Conservation (phyloP, 345 rosid genomes). For the Balakata baccata region DNA sequence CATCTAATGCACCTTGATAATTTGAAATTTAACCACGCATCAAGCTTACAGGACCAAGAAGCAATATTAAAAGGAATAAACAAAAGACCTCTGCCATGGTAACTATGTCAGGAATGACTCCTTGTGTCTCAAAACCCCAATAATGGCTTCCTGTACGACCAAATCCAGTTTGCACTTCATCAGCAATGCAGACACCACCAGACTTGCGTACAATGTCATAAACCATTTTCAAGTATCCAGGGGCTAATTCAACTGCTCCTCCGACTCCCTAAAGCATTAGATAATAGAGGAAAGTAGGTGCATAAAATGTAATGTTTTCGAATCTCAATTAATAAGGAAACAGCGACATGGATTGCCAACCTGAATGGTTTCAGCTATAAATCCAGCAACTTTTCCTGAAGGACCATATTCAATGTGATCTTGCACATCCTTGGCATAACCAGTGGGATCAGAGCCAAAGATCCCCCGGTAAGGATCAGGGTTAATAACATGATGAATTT, state of each 20-base stretch:
- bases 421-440: slow-evolving; percentile 82
- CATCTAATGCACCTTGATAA: background rate
- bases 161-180: slow-evolving; percentile 95
- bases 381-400: slow-evolving; percentile 88
- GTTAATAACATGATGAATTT: slow-evolving; percentile 83
- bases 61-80: background rate
- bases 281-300: background rate
- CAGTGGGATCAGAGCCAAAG: slow-evolving; percentile 76
- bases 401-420: slow-evolving; percentile 91
- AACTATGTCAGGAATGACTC: slow-evolving; percentile 88
- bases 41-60: background rate
- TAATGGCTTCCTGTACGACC: slow-evolving; percentile 92
- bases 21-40: background rate
- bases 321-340: slow-evolving; percentile 1
- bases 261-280: slow-evolving; percentile 66
- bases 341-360: slow-evolving; percentile 23
- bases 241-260: slow-evolving; percentile 93
- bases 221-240: slow-evolving; percentile 79
- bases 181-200: slow-evolving; percentile 92
- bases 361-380: slow-evolving; percentile 93
- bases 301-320: slow-evolving; percentile 5
- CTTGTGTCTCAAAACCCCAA: slow-evolving; percentile 95
- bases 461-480: slow-evolving; percentile 87
- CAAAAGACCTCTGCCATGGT: slow-evolving; percentile 90
- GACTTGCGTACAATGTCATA: slow-evolving; percentile 78